Evolutionary conservation across 495 filamentous ascomycete genomes (phyloP).

Genomic region (Xylaria bambusicola): DNA sequence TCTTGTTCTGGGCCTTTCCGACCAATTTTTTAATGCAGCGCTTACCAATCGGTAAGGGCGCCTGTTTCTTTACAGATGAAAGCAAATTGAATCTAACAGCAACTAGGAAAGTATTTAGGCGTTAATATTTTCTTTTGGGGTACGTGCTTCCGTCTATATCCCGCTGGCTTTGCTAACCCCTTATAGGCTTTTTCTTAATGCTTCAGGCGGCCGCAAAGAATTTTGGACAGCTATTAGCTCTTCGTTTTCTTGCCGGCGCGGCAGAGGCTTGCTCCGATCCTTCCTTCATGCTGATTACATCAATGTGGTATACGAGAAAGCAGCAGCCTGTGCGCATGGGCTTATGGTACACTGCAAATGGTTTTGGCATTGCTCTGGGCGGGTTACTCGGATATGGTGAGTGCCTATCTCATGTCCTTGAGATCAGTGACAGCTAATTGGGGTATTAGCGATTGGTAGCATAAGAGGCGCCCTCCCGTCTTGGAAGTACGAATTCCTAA

Average conservation of each 20-base stretch:
- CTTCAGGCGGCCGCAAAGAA: slow-evolving; percentile 56
- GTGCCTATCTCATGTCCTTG: slow-evolving; percentile 5
- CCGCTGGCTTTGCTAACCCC: not conserved
- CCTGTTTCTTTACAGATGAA: slow-evolving; percentile 21
- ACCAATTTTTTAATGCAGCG: slow-evolving; percentile 58
- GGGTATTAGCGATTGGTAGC: slow-evolving; percentile 44
- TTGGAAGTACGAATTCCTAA: slow-evolving; percentile 61
- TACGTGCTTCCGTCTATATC: slow-evolving; percentile 12
- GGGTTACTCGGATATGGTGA: slow-evolving; percentile 60
- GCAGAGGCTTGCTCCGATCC: slow-evolving; percentile 55
- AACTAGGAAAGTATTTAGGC: slow-evolving; percentile 53
- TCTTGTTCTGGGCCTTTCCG: slow-evolving; percentile 48
- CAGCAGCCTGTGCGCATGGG: slow-evolving; percentile 63
- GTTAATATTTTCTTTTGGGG: slow-evolving; percentile 65
- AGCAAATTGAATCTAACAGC: slow-evolving; percentile 15
- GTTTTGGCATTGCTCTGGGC: slow-evolving; percentile 59
- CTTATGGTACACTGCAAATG: slow-evolving; percentile 62
- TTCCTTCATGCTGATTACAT: slow-evolving; percentile 44
- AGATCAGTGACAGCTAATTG: not conserved
- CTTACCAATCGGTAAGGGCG: slow-evolving; percentile 52
- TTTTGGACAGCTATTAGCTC: slow-evolving; percentile 54
- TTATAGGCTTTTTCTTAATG: slow-evolving; percentile 46
- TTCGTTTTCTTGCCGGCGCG: slow-evolving; percentile 59
- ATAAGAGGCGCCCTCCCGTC: slow-evolving; percentile 54
- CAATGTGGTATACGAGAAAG: slow-evolving; percentile 54